Evolutionary conservation across 306 rosid genomes (phyloP).

Genomic region (Prunus mongolica): DNA sequence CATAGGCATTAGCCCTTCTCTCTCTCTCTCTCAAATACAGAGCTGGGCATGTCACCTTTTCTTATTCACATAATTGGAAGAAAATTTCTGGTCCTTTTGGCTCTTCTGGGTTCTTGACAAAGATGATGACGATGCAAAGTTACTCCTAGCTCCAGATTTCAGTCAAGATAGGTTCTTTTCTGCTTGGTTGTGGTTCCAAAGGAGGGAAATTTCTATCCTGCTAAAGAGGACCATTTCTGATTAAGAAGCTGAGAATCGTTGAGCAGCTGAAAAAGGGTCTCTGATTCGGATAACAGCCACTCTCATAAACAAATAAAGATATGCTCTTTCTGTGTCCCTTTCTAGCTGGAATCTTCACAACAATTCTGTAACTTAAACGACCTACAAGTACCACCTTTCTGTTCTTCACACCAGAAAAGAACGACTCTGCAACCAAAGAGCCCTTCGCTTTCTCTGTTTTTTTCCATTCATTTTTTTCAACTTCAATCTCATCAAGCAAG

Average conservation of each 20-base stretch:
- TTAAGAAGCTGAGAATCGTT: slow-evolving; percentile 33
- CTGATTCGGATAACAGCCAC: slow-evolving; percentile 38
- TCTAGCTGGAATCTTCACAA: slow-evolving; percentile 41
- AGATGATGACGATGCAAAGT: not conserved
- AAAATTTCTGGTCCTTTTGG: not conserved
- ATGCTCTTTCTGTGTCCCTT: slow-evolving; percentile 40
- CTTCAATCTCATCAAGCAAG: not conserved
- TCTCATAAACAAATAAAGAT: slow-evolving; percentile 24
- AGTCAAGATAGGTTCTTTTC: no score
- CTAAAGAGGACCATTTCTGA: slow-evolving; percentile 42
- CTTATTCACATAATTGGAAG: not conserved
- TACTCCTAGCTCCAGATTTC: not conserved
- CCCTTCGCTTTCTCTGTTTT: not conserved
- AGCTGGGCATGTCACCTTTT: not conserved
- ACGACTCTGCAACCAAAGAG: not conserved
- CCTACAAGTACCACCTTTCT: slow-evolving; percentile 7
- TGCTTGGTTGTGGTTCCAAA: not conserved
- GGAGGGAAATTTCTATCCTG: not conserved
- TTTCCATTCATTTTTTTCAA: not conserved
- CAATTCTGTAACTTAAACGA: slow-evolving; percentile 20
- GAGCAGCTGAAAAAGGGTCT: slow-evolving; percentile 34
- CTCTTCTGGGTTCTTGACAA: not conserved
- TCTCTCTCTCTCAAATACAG: not conserved
- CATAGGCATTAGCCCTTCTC: not conserved
- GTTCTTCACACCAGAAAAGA: not conserved